Evolutionary conservation across 192 early-diverging fungal species (phyloP).

Genomic region (Chytriomyces confervae): DNA sequence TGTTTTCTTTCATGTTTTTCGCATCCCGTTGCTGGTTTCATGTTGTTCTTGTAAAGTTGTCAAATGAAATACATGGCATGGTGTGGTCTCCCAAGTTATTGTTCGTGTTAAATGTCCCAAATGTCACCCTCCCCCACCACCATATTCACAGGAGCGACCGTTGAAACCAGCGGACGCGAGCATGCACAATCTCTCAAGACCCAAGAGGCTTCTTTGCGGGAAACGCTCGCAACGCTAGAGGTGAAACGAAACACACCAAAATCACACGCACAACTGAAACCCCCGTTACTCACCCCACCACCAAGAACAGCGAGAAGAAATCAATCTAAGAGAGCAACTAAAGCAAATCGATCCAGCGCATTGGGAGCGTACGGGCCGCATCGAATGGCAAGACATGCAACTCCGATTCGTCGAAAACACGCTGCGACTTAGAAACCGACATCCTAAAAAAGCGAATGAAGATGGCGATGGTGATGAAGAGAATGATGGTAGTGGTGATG

Average conservation of each 20-base stretch:
- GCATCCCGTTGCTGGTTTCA: neutral
- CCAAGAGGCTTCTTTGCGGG: too few relatives aligned
- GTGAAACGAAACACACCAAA: neutral
- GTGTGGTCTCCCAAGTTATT: too few relatives aligned
- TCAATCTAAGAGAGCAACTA: conserved; percentile 3
- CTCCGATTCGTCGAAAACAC: neutral
- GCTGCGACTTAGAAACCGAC: neutral
- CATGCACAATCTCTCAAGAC: too few relatives aligned
- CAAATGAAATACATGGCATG: neutral
- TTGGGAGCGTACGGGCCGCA: conserved; percentile 3
- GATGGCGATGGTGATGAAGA: neutral
- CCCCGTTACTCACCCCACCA: neutral
- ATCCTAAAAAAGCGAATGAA: neutral
- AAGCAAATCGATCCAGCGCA: neutral
- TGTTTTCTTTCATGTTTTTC: neutral
- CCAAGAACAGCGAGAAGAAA: conserved; percentile 10
- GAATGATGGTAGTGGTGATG: neutral
- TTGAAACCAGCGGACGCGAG: too few relatives aligned
- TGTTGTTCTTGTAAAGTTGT: neutral
- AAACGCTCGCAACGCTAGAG: neutral
- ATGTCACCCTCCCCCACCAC: neutral
- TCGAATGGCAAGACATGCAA: conserved; percentile 18
- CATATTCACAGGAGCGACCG: too few relatives aligned
- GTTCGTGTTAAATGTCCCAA: neutral
- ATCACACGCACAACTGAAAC: neutral